Evolutionary conservation across 768 basidiomycete genomes (phyloP).

Genomic region (Gloeophyllum trabeum): DNA sequence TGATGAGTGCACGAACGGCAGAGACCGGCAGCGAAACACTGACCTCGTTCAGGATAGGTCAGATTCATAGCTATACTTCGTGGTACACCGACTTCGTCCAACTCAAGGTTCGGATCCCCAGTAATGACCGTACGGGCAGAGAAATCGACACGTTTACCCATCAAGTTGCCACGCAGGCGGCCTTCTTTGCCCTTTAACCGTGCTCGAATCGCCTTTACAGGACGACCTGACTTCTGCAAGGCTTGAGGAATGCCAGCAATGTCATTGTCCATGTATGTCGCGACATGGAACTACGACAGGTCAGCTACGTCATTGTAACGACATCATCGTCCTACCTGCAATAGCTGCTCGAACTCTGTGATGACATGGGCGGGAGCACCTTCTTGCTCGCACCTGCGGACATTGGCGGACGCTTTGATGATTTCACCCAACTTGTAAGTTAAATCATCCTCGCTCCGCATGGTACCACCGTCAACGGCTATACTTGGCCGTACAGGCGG

Average conservation of each 20-base stretch:
- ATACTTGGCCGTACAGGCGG: conserved; percentile 98
- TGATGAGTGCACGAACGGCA: conserved; percentile 5
- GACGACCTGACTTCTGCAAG: conserved; percentile 92
- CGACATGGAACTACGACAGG: conserved; percentile 78
- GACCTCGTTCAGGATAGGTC: conserved; percentile 94
- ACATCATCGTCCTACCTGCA: conserved; percentile 54
- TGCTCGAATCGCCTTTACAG: conserved; percentile 96
- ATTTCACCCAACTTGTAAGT: conserved; percentile 97
- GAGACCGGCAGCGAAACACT: conserved; percentile 10
- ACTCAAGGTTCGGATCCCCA: conserved; percentile 91
- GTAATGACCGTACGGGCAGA: conserved; percentile 99
- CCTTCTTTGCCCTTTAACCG: conserved; percentile 99
- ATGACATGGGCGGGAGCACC: conserved; percentile 95
- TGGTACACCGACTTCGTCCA: conserved; percentile 97
- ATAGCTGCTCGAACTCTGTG: conserved; percentile 89
- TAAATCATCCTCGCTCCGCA: conserved; percentile 96
- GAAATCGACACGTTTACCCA: conserved; percentile 99
- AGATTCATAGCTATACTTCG: conserved; percentile 93
- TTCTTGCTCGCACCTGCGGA: conserved; percentile 88
- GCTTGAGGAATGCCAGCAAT: conserved; percentile 98
- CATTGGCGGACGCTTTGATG: conserved; percentile 89
- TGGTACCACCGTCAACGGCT: conserved; percentile 90
- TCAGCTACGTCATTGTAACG: conserved; percentile 1
- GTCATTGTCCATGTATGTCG: conserved; percentile 99
- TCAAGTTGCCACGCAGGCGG: conserved; percentile 91